phyloP scores from a whole-genome alignment of 495 filamentous ascomycete species.

The Aspergillus sparsus region DNA sequence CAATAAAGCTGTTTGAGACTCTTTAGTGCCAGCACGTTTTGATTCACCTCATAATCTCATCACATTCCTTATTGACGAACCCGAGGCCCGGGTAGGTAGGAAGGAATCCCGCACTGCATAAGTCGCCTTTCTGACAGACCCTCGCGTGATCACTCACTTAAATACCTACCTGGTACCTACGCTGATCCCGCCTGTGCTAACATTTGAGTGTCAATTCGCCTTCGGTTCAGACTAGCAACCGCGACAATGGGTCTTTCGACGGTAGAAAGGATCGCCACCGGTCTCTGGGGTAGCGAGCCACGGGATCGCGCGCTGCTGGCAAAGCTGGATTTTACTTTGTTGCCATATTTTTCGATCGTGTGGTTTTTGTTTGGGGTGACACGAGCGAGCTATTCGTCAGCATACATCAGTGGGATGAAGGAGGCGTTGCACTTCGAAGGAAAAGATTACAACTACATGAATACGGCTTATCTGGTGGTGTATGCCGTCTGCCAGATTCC shows the following conservation, averaged over 20 bases:
- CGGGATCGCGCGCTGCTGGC: constrained; percentile 33
- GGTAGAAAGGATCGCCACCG: not conserved
- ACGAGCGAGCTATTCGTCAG: constrained; percentile 39
- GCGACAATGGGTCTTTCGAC: not conserved
- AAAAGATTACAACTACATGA: constrained; percentile 45
- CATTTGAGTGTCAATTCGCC: no score
- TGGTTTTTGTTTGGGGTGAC: constrained; percentile 43
- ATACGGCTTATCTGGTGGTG: constrained; percentile 37
- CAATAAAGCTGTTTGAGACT: no score
- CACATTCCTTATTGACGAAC: no score
- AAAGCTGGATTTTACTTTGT: constrained; percentile 35
- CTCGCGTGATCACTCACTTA: no score
- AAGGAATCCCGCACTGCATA: no score
- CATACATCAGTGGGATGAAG: constrained; percentile 43
- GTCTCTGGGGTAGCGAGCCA: constrained; percentile 33
- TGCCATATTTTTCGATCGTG: constrained; percentile 39
- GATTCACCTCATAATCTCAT: no score
- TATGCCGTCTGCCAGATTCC: constrained; percentile 44
- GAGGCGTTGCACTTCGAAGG: constrained; percentile 37
- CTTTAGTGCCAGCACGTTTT: no score
- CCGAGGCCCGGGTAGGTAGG: no score
- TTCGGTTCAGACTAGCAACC: not conserved
- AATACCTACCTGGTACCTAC: no score
- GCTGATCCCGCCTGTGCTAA: no score
- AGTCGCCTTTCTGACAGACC: no score